phyloP scores from a whole-genome alignment of 2,329 filamentous ascomycete genomes.

The Penicillium capsulatum region DNA sequence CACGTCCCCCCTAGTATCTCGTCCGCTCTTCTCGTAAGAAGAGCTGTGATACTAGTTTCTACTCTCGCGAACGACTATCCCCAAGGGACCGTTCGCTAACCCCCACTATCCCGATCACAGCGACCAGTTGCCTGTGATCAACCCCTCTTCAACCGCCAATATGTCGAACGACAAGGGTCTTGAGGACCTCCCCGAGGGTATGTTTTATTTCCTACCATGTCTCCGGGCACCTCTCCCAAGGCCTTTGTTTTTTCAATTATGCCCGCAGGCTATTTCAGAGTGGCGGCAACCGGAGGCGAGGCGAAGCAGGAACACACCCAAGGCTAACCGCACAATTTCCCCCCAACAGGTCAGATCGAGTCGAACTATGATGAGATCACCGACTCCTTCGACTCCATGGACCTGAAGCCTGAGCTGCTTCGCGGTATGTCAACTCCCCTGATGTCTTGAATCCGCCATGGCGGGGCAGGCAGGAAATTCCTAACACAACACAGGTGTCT shows the following conservation, averaged over 20 bases:
- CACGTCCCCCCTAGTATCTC: slow-evolving; percentile 26
- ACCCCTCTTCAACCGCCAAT: slow-evolving; percentile 65
- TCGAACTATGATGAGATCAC: slow-evolving; percentile 99
- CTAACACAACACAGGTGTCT: slow-evolving; percentile 62
- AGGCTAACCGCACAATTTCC: slow-evolving; percentile 17
- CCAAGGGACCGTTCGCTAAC: slow-evolving; percentile 32
- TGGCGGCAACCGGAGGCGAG: slow-evolving; percentile 7
- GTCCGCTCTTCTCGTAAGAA: slow-evolving; percentile 29
- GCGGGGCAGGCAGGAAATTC: slow-evolving; percentile 26
- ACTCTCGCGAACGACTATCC: slow-evolving; percentile 25
- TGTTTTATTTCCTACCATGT: too few species aligned
- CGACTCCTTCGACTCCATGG: slow-evolving; percentile 98
- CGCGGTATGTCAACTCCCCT: slow-evolving; percentile 82
- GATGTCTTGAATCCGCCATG: slow-evolving; percentile 12
- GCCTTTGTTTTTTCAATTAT: too few species aligned
- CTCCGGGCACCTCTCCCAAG: too few species aligned
- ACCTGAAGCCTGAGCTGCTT: slow-evolving; percentile 93
- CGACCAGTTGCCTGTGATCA: slow-evolving; percentile 67
- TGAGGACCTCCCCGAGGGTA: slow-evolving; percentile 94
- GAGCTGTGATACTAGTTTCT: slow-evolving; percentile 37
- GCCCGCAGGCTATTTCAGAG: too few species aligned
- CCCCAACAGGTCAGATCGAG: slow-evolving; percentile 86
- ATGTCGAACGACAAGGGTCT: slow-evolving; percentile 96
- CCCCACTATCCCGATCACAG: slow-evolving; percentile 58
- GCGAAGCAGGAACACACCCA: slow-evolving; percentile 7